These are phyloP conservation scores for Cystobasidiaceae sp. DNA, from an alignment of 1,284 basidiomycete species.

Conservation along the genomic window DNA sequence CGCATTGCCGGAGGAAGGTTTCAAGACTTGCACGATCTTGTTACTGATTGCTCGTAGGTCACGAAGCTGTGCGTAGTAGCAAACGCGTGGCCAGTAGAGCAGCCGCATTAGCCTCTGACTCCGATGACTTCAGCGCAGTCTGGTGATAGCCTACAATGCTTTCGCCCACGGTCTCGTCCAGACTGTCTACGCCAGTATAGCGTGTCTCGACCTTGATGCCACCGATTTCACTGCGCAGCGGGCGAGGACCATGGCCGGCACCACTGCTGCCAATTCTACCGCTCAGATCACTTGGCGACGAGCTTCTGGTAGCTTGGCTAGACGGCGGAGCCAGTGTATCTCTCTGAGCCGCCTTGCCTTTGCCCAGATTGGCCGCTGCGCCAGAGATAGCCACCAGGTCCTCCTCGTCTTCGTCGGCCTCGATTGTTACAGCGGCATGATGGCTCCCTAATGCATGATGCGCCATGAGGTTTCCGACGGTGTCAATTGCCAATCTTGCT, in stretches of 20 bases:
- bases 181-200: slow-evolving; percentile 70
- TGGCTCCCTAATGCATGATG: too few species aligned
- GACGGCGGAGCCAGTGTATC: slow-evolving; percentile 52
- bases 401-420: slow-evolving; percentile 29
- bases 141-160: slow-evolving; percentile 83
- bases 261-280: neutral
- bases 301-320: slow-evolving; percentile 41
- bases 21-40: slow-evolving; percentile 86
- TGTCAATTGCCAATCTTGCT: too few species aligned
- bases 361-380: slow-evolving; percentile 50
- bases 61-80: neutral
- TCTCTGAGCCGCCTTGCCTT: slow-evolving; percentile 51
- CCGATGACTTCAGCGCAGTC: too few species aligned
- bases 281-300: slow-evolving; percentile 43
- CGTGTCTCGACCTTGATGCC: slow-evolving; percentile 83
- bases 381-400: slow-evolving; percentile 27
- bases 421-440: slow-evolving; percentile 17
- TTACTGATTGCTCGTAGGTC: slow-evolving; percentile 65
- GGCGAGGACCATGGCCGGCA: too few species aligned
- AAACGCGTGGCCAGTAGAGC: neutral
- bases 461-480: too few species aligned
- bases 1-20: slow-evolving; percentile 65
- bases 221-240: slow-evolving; percentile 50
- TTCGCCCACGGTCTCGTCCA: slow-evolving; percentile 81
- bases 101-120: too few species aligned